Conservation (phyloP, 2,329 filamentous ascomycete species). For the Aureobasidium melanogenum region DNA sequence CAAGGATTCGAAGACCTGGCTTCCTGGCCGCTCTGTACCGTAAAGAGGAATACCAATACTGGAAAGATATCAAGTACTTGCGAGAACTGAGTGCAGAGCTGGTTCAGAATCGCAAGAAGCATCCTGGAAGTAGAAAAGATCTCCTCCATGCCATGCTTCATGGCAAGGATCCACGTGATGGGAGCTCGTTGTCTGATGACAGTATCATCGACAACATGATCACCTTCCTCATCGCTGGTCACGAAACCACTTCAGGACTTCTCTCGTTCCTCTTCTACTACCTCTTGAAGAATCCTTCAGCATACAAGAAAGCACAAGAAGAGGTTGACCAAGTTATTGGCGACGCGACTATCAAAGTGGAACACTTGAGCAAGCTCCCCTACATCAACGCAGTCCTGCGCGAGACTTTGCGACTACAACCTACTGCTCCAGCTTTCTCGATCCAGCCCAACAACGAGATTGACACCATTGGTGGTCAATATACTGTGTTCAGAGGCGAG, state of each 20-base stretch:
- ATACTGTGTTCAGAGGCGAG: constrained; percentile 47
- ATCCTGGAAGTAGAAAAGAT: constrained; percentile 52
- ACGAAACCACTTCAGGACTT: constrained; percentile 62
- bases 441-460: constrained; percentile 45
- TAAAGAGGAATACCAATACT: constrained; percentile 38
- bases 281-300: constrained; percentile 53
- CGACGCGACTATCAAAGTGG: constrained; percentile 45
- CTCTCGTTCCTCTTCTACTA: constrained; percentile 58
- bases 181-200: constrained; percentile 53
- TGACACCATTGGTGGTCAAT: constrained; percentile 51
- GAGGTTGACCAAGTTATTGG: constrained; percentile 62
- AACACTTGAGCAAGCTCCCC: constrained; percentile 55
- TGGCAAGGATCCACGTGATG: constrained; percentile 58
- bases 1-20: constrained; percentile 40
- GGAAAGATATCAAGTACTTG: constrained; percentile 47
- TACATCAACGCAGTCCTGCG: constrained; percentile 60
- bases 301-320: constrained; percentile 52
- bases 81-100: constrained; percentile 51
- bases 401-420: constrained; percentile 53
- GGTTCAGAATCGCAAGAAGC: constrained; percentile 47
- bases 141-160: constrained; percentile 62
- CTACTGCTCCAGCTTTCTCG: constrained; percentile 51
- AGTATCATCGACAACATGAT: constrained; percentile 58
- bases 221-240: constrained; percentile 61
- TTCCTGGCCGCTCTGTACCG: constrained; percentile 36